Evolutionary conservation across 2,329 filamentous ascomycete genomes (phyloP), one percentile per base, ranked within the genome.

Genomic region (Fusarium sp.): DNA sequence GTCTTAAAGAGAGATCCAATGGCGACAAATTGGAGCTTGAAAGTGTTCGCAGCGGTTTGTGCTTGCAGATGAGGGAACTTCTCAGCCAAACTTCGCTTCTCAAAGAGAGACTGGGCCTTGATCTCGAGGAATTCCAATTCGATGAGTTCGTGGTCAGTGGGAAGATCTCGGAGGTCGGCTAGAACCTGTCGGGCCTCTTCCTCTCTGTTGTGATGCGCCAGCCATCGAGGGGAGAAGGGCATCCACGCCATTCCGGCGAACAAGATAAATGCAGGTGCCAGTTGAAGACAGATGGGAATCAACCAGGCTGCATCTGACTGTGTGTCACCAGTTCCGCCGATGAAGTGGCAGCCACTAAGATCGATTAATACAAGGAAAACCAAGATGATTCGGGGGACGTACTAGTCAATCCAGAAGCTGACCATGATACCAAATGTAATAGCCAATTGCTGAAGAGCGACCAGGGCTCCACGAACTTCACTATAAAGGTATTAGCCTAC

Each of bases 71-170:
- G 50, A 13, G 60, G 60, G n/a, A 62, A 62, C 5, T 32, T 62
- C 2, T 62, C 60, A 17, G 60, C 60, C 19, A 62, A 20, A 13
- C 57, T 62, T 32, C 59, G 51, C 79, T 94, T 92, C 78, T 95
- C 92, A 69, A 95, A 96, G 19, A 92, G 77, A 0, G 88, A 90
- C 76, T 93, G 90, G 0, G 92, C 91, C 76, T 92, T 92, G 79
- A 95, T 94, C 75, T 95, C 92, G n/a, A 93, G 85, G 74, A 91
- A 93, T 73, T 95, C 92, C 2, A 93, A 83, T 67, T 90, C 86
- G 37, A 94, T 86, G 0, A 92, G 83, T 57, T 92, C 60, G 14
- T 93, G 85, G 66, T 90, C 85, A 17, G 80, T 74, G 0, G 86
- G 76, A 0, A 92, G 83, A 7, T 83, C 84, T 24, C 92, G 43